Evolutionary conservation across 768 basidiomycete genomes (phyloP), one percentile per base, ranked within the genome.

Genomic region (Aureoboletus auriporus): DNA sequence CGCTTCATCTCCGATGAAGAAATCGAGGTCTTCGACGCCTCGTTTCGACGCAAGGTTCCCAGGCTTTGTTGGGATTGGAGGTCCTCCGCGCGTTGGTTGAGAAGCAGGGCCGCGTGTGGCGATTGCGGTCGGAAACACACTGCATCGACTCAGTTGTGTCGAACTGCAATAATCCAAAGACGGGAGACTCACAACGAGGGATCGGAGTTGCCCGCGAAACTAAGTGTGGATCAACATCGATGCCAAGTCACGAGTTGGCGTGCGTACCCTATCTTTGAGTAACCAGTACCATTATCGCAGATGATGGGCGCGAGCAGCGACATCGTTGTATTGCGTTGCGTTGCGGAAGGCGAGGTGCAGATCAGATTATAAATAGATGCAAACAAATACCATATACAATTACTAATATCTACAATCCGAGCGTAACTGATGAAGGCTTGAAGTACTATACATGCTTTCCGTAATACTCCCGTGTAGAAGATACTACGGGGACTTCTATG

Each of bases 1-100:
- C 0, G 96, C 96, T 69, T 98, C 96, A 64, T 98, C 93, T 51
- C 96, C 96, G 71, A 99, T 99, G 77, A 89, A 96, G 78, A 98
- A 37, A 74, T 99, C 95, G 54, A 98, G 87, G 69, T 99, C 96
- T 69, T 99, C 96, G 33, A 98, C 87, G 10, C 96, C 96, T 47
- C 96, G 84, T 71, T 97, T 98, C 49, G 90, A 90, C 3, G 95
- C 95, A 40, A 97, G 83, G 70, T 94, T 83, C 4, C 92, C 86
- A 8, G 93, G 91, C 67, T 93, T 93, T 35, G 81, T 71, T 26
- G 92, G 89, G 40, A 93, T 73, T 16, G 89, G 75, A 11, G 92
- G 89, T 2, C 86, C 89, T 36, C 83, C 77, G 42, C 86, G 76
- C 8, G 71, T 69, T 8, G 77, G 51, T 55, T 83, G 78, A 0